Evolutionary conservation across 257 asterid species (phyloP).

Genomic region (Solanum peruvianum): DNA sequence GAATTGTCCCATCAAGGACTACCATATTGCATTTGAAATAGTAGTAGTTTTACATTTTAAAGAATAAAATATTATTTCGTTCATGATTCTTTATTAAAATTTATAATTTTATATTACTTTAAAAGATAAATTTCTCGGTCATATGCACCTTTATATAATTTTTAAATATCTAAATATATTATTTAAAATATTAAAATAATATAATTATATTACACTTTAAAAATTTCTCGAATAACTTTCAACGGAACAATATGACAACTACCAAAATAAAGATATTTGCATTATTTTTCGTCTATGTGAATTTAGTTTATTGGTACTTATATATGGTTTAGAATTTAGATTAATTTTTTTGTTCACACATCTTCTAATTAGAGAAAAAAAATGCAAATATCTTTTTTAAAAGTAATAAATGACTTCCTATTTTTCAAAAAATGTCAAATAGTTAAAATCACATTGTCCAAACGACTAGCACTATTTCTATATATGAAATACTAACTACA

Average conservation of each 20-base stretch:
- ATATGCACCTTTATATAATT: too few species aligned
- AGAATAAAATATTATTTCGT: background rate
- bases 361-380: background rate
- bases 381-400: background rate
- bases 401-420: background rate
- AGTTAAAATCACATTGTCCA: background rate
- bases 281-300: background rate
- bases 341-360: background rate
- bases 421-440: background rate
- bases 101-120: too few species aligned
- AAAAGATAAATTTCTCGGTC: too few species aligned
- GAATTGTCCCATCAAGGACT: background rate
- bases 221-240: too few species aligned
- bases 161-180: too few species aligned
- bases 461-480: background rate
- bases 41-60: background rate
- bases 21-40: background rate
- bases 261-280: too few species aligned
- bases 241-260: too few species aligned
- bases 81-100: background rate
- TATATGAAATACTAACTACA: background rate
- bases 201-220: too few species aligned
- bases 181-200: too few species aligned
- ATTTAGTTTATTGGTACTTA: background rate
- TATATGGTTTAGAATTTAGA: background rate